Conservation (phyloP, 495 filamentous ascomycete species). For the Talaromyces trachyspermus region DNA sequence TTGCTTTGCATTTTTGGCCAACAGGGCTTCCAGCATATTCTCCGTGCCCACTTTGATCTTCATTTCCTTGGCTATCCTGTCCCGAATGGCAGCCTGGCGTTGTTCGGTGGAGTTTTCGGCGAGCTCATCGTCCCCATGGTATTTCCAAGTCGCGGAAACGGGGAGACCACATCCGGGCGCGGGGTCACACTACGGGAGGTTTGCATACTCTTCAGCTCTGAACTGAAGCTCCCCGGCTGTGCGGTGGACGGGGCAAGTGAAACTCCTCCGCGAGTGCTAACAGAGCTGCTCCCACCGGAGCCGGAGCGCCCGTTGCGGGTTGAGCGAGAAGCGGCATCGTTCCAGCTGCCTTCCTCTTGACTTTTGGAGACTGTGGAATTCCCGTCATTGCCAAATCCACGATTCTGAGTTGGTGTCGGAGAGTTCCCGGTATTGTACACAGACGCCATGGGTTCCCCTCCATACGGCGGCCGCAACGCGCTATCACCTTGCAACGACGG, state of each 20-base stretch:
- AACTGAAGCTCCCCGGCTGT: constrained; percentile 81
- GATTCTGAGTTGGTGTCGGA: constrained; percentile 65
- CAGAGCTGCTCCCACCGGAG: constrained; percentile 54
- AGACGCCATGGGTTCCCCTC: constrained; percentile 46
- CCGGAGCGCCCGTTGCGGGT: constrained; percentile 44
- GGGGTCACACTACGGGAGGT: constrained; percentile 61
- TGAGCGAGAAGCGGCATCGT: constrained; percentile 33
- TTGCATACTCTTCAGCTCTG: constrained; percentile 73
- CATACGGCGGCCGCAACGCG: constrained; percentile 25
- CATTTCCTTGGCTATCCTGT: constrained; percentile 83
- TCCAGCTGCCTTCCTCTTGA: constrained; percentile 49
- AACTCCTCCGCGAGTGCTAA: constrained; percentile 49
- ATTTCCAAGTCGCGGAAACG: constrained; percentile 42
- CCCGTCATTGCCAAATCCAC: constrained; percentile 47
- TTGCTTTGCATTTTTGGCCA: constrained; percentile 92
- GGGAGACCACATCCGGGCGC: constrained; percentile 52
- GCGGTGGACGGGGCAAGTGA: constrained; percentile 59
- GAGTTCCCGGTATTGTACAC: constrained; percentile 46
- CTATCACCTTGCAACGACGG: constrained; percentile 34
- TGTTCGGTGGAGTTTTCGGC: constrained; percentile 53
- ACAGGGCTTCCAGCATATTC: constrained; percentile 90
- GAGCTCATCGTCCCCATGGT: constrained; percentile 52
- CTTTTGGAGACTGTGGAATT: constrained; percentile 36
- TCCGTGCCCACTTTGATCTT: constrained; percentile 98
- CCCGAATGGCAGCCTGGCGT: constrained; percentile 62